phyloP scores from a whole-genome alignment of 331 rosid species.

The Acacia pycnantha region DNA sequence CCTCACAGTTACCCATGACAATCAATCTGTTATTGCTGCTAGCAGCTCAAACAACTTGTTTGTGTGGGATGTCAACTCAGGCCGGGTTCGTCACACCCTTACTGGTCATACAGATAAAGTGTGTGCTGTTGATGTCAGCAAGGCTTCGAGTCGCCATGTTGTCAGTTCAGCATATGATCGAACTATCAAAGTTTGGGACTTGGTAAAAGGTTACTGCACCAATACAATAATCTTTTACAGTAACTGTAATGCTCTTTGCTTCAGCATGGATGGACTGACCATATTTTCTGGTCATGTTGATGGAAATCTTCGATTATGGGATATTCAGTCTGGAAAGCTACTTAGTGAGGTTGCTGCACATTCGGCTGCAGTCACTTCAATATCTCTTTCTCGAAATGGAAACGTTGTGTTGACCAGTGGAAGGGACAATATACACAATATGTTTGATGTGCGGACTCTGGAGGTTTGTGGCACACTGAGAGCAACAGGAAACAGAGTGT shows the following conservation, averaged over 20 bases:
- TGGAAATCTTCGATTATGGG: conserved; percentile 95
- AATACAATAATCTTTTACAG: conserved; percentile 77
- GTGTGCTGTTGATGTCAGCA: conserved; percentile 93
- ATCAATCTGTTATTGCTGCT: conserved; percentile 87
- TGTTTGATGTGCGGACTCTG: conserved; percentile 80
- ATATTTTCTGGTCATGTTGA: conserved; percentile 91
- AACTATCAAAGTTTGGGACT: conserved; percentile 94
- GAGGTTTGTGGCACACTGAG: conserved; percentile 87
- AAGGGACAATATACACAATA: conserved; percentile 86
- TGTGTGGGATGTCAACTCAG: conserved; percentile 82
- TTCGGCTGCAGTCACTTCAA: conserved; percentile 78
- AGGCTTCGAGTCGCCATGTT: conserved; percentile 77
- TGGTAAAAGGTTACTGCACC: conserved; percentile 91
- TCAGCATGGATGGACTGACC: conserved; percentile 89
- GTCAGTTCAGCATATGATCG: conserved; percentile 97
- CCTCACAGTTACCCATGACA: conserved; percentile 82
- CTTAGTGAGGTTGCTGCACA: conserved; percentile 95
- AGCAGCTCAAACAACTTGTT: conserved; percentile 95
- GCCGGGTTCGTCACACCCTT: conserved; percentile 86
- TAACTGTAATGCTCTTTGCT: conserved; percentile 86
- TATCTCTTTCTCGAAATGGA: conserved; percentile 85
- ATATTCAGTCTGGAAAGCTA: conserved; percentile 76
- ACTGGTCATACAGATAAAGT: conserved; percentile 96
- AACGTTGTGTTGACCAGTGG: conserved; percentile 83
- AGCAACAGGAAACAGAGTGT: conserved; percentile 76